Conservation (phyloP, 768 basidiomycete species). For the Rhodotorula toruloides region DNA sequence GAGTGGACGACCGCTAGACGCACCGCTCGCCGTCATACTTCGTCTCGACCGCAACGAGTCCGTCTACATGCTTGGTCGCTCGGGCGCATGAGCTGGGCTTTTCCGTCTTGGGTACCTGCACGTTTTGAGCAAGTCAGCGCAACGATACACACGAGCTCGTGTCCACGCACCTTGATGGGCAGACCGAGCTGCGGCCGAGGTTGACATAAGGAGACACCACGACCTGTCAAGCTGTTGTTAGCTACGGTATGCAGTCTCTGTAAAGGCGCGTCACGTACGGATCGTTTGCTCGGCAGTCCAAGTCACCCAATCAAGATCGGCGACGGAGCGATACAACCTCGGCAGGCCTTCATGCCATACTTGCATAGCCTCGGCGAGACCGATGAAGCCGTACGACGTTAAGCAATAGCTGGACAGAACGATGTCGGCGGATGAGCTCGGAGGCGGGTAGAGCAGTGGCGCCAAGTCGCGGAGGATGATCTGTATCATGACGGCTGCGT, state of each 20-base stretch:
- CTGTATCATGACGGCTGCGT: conserved; percentile 69
- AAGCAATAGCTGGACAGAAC: conserved; percentile 59
- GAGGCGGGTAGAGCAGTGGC: conserved; percentile 68
- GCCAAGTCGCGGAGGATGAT: conserved; percentile 82
- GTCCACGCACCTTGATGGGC: conserved; percentile 57
- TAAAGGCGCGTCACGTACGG: conserved; percentile 1
- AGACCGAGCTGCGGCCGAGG: conserved; percentile 54
- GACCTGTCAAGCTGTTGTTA: neutral
- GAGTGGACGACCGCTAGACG: neutral
- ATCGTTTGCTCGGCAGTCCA: conserved; percentile 47
- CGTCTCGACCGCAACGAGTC: conserved; percentile 73
- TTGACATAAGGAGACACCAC: neutral
- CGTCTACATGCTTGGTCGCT: conserved; percentile 38
- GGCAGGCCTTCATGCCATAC: conserved; percentile 66
- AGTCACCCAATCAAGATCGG: conserved; percentile 59
- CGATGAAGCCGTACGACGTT: conserved; percentile 56
- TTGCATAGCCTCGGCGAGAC: conserved; percentile 61
- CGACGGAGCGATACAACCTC: conserved; percentile 55
- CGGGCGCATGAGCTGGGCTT: conserved; percentile 61
- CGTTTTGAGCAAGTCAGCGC: neutral
- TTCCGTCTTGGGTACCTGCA: conserved; percentile 71
- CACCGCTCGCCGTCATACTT: conserved; percentile 89
- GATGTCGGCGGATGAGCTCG: conserved; percentile 51
- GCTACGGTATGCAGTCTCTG: too few relatives aligned
- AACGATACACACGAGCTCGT: neutral